Base-by-base conservation (phyloP, 1,139 yeast genomes). In the Scheffersomyces quercinus region DNA sequence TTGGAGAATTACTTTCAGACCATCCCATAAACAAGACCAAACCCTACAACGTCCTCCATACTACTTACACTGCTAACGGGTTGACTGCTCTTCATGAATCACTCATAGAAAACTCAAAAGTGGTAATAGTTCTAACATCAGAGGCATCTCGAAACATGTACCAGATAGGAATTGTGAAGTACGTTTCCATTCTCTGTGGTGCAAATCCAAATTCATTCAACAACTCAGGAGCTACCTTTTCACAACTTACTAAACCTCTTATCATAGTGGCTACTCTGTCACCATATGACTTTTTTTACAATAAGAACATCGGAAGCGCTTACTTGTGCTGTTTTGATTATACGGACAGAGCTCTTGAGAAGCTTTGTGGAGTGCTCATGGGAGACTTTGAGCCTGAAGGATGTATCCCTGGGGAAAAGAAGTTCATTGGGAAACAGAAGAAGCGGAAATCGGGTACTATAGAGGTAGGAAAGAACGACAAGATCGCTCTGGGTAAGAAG, bases 1-100 rank as follows among this genome's bases (percentile, higher is more conserved):
- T 77, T 54, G 82, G 82, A 1, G 66, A 67, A 26, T 47, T 62
- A 36, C 52, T 77, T 31, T 62, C 80, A 0, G 59, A 66, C 35
- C 77, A 73, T 47, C 64, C 65, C 2, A 46, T 56, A 13, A 62
- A 59, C 38, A 47, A 47, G n/a, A 52, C 57, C 2, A 62, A 60
- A 15, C 56, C 65, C 2, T 81, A 75, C 48, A 78, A 77, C 50
- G 82, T 82, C 0, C 58, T 78, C 16, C 87, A 82, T 54, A 79
- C 86, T 0, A 75, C 83, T 1, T 83, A 83, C 53, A 81, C 87
- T 0, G 85, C 86, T 14, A 81, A 82, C 52, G 88, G 88, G 0
- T 66, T 83, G 33, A 79, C 84, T 11, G 67, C 75, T 10, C 62
- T 80, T 39, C 87, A 82, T 53, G 88, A 83, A 53, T 65, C 73